Base-by-base conservation (phyloP, 441 rosid genomes). In the Adansonia rubrostipa region DNA sequence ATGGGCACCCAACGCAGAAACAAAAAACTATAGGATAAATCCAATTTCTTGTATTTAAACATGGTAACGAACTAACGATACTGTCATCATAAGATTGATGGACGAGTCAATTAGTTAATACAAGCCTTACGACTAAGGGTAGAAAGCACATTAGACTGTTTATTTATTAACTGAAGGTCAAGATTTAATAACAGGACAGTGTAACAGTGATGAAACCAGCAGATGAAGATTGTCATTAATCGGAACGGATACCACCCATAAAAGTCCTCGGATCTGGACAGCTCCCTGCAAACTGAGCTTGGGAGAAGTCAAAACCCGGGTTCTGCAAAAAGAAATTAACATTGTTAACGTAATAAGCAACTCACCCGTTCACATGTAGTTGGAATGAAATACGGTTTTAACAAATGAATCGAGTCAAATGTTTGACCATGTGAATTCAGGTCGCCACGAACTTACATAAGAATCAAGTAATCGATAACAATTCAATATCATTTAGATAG, bases 231-330 rank as follows among this genome's bases (percentile, higher is more conserved):
- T 11, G n/a, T 13, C n/a, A 73, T 92, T 88, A 90, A 76, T 22
- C 91, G 13, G 85, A 83, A 75, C 83, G 84, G 65, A 90, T 88
- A 13, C 96, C 96, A 44, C 96, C 93, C 92, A 92, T 80, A 68
- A 90, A 92, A 48, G 92, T 92, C 78, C 87, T 87, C 20, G 96
- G 96, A 71, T 89, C 89, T 0, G 96, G 96, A 53, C 96, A 92
- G 83, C 40, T 87, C 28, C 92, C 92, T 0, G 88, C 36, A 69
- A 90, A 92, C 79, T 92, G 92, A 78, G 93, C 93, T 79, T 90
- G 96, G 14, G 95, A 91, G 85, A 91, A 91, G 81, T 91, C 93
- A 71, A 91, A 91, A 53, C 95, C 93, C 2, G 92, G 95, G 78
- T 89, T 91, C 93, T 88, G 95, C 80, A 79, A n/a, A 44, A 81